These are phyloP conservation scores for Ilyonectria sp. DNA, from an alignment of 2,329 filamentous ascomycete genomes.

Conservation along the genomic window DNA sequence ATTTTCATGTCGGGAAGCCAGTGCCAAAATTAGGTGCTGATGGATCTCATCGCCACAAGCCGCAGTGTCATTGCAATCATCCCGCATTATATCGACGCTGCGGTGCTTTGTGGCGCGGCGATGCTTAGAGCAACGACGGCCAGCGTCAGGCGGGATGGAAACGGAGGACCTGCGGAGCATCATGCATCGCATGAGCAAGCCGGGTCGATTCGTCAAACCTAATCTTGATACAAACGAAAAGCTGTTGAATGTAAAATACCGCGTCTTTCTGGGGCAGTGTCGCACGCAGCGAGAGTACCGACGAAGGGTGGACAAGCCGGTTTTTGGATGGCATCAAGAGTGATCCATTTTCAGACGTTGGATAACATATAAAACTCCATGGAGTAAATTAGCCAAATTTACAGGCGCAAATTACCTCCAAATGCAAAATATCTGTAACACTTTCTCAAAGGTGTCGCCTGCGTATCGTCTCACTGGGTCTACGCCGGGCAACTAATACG, in stretches of 20 bases:
- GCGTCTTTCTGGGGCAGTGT: neutral
- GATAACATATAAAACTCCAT: too few species aligned
- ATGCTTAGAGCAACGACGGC: neutral
- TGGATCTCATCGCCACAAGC: neutral
- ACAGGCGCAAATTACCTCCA: too few species aligned
- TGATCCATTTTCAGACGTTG: too few species aligned
- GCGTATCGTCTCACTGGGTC: too few species aligned
- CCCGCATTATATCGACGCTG: neutral
- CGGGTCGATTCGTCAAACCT: neutral
- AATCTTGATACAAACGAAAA: neutral
- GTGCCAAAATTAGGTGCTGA: neutral
- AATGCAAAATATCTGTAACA: too few species aligned
- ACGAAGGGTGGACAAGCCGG: neutral
- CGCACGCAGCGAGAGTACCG: neutral
- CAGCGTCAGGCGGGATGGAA: neutral
- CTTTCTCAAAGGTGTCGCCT: too few species aligned
- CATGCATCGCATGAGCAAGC: neutral
- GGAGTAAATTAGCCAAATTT: too few species aligned
- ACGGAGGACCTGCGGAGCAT: neutral
- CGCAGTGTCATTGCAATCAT: neutral
- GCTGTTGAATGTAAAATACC: neutral
- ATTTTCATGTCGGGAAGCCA: neutral
- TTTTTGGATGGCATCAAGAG: neutral
- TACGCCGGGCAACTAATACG: too few species aligned
- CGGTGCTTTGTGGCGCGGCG: neutral